Evolutionary conservation across 345 rosid species (phyloP).

Genomic region (Eucalyptus cloeziana): DNA sequence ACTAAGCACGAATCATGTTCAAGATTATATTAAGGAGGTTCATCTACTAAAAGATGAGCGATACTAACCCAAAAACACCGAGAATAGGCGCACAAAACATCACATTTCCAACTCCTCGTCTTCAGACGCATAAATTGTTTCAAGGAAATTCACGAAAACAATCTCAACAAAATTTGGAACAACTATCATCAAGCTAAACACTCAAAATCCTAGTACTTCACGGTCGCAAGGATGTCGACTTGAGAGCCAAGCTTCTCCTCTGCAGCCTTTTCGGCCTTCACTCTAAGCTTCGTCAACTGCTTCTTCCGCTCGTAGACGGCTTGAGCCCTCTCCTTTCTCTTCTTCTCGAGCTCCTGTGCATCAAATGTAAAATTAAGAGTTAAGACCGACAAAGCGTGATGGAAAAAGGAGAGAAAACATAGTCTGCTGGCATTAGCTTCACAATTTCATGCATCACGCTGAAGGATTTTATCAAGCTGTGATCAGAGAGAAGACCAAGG

Average conservation of each 20-base stretch:
- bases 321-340: slow-evolving; percentile 75
- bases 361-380: neutral
- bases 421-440: neutral
- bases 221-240: slow-evolving; percentile 44
- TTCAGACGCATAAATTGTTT: neutral
- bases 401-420: neutral
- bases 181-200: neutral
- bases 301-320: slow-evolving; percentile 63
- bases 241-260: slow-evolving; percentile 79
- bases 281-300: slow-evolving; percentile 61
- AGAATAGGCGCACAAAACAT: neutral
- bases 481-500: neutral
- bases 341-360: slow-evolving; percentile 63
- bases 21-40: neutral
- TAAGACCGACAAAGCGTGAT: neutral
- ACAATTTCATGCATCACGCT: neutral
- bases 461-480: neutral
- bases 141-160: neutral
- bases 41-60: neutral
- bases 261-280: slow-evolving; percentile 63
- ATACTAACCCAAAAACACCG: neutral
- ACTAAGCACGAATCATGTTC: neutral
- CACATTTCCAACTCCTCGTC: neutral
- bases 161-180: neutral
- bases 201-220: slow-evolving; percentile 24